These are phyloP conservation scores for Podaxis sp. DNA, from an alignment of 768 basidiomycete genomes.

Conservation along the genomic window DNA sequence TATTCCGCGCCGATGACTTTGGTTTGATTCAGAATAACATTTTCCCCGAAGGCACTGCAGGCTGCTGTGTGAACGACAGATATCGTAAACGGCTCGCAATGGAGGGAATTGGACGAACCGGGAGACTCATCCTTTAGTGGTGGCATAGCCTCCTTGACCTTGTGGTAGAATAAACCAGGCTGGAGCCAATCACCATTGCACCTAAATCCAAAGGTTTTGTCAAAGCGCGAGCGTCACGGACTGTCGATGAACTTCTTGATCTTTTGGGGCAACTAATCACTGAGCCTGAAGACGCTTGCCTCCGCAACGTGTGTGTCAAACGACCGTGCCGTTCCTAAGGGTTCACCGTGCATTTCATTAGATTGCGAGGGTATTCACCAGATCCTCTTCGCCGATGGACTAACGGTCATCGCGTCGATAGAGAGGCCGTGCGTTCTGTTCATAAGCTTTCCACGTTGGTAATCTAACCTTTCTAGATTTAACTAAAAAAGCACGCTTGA, in stretches of 20 bases:
- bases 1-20: conserved; percentile 16
- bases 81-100: conserved; percentile 52
- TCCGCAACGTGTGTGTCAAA: not conserved
- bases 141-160: not conserved
- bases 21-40: conserved; percentile 5
- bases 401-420: not conserved
- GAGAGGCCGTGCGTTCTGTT: not conserved
- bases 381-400: not conserved
- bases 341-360: not conserved
- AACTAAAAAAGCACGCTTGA: conserved; percentile 7
- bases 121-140: conserved; percentile 20
- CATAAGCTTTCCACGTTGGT: conserved; percentile 2
- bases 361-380: not conserved
- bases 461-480: conserved; percentile 6
- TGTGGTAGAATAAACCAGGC: not conserved
- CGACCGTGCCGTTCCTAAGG: not conserved
- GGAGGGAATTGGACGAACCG: conserved; percentile 14
- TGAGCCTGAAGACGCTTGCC: not conserved
- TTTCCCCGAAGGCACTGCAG: conserved; percentile 34
- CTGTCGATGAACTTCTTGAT: conserved; percentile 4
- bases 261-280: not conserved
- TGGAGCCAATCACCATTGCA: not conserved
- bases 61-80: conserved; percentile 56
- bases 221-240: conserved; percentile 13
- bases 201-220: not conserved